Base-by-base conservation (phyloP, 2,329 filamentous ascomycete genomes). In the Diplodia sapinea region DNA sequence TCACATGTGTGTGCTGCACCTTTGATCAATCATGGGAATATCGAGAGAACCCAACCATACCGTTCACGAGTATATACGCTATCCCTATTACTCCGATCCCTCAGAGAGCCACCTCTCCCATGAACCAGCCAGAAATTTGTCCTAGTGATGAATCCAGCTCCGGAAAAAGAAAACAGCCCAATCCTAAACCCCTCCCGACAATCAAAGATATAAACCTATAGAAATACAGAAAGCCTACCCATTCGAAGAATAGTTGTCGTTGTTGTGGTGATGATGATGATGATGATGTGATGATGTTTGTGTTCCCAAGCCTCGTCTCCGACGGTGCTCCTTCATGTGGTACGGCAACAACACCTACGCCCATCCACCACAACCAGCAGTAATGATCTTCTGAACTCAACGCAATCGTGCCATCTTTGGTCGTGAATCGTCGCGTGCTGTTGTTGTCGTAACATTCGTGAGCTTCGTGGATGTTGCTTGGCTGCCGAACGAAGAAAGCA, bases 361-460 rank as follows among this genome's bases (percentile, higher is more conserved):
- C 26, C 26, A 26, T 26, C 26, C 26, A 26, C 26, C 26, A 26
- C 59, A 51, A 38, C 47, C 59, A 62, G 26, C 40, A 29, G 36
- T 49, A 47, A 31, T 29, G 40, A 62, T 63, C n/a, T 63, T 20
- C 29, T 36, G 17, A 62, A 50, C 23, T 63, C 31, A 26, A 49
- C 59, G 43, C 43, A 47, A 38, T 51, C 13, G 29, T 63, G 59
- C 59, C 59, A n/a, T 63, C 59, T 63, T 63, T 63, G 59, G 59
- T 49, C 59, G 29, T 63, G 59, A 63, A 49, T 51, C 59, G 47
- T 63, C n/a, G 59, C 59, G 59, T 63, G 59, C 59, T 63, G 59
- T 51, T 63, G 59, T 63, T 52, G 59, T 63, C 59, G 59, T 63
- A 63, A 51, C 59, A 51, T 47, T 63, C 59, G 47, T 63, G 59